Conservation (phyloP, 441 rosid genomes). For the Eutrema salsugineum region DNA sequence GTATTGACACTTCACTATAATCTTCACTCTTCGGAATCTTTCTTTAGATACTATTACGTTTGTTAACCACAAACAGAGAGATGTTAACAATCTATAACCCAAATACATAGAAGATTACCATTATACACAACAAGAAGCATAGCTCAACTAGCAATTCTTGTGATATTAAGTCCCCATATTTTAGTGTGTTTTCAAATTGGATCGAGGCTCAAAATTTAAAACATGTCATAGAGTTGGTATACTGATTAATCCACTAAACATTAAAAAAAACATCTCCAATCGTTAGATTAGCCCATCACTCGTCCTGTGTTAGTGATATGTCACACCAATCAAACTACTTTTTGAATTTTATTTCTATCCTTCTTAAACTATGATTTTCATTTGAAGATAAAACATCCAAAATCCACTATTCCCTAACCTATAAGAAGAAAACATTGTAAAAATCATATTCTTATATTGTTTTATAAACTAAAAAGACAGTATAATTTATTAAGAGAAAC, state of each 20-base stretch:
- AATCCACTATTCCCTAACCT: neutral
- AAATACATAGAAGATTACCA: neutral
- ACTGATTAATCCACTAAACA: neutral
- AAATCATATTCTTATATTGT: neutral
- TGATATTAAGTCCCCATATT: neutral
- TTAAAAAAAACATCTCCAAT: too few species aligned
- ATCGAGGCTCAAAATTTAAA: neutral
- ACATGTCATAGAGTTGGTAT: neutral
- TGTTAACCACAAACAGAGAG: neutral
- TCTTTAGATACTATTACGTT: neutral
- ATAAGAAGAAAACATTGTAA: neutral
- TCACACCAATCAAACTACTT: too few species aligned
- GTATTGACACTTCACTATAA: neutral
- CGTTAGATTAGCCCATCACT: neutral
- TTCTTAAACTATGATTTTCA: too few species aligned
- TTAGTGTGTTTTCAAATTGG: neutral
- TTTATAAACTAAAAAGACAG: neutral
- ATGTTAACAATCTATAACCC: neutral
- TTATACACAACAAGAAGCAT: neutral
- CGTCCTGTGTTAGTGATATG: too few species aligned
- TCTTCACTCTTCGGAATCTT: neutral
- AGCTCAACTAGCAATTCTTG: neutral
- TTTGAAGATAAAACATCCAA: neutral
- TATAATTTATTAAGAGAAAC: neutral
- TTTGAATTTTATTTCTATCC: too few species aligned